Base-by-base conservation (phyloP, 108 stramenopile genomes). In the Discostella stelligeroides region DNA sequence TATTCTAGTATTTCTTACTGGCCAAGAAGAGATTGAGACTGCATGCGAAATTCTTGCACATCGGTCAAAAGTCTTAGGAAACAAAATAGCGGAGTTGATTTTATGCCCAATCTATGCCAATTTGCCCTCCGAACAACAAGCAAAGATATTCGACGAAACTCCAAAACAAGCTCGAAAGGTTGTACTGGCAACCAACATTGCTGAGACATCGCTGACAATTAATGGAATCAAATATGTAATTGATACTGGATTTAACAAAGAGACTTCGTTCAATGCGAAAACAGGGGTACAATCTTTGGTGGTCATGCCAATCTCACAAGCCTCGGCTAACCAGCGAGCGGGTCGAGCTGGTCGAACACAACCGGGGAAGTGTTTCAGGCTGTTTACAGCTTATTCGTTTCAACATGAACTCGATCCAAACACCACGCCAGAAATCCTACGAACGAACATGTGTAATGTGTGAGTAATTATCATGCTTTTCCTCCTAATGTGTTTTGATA, bases 11-110 rank as follows among this genome's bases (percentile, higher is more conserved):
- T 99, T 99, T 73, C 70, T 98, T 0, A 98, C 98, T 1, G 99
- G 99, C 42, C 98, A 99, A 73, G 99, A 98, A 74, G 99, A 99
- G 80, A 99, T 99, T 73, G 99, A 99, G 72, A 94, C 96, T 3
- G 96, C 96, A 7, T 84, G 87, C 15, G 98, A 99, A 85, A 97
- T 92, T 37, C 74, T 99, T 15, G 82, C 84, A 4, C 80, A 92
- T 63, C 85, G 98, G 20, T 92, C 94, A 0, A 79, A 86, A 17
- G 91, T 86, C 15, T 75, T 96, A 10, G 99, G 99, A 14, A 86
- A 89, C 17, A 85, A 95, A 14, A 99, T 99, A 62, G 75, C 86
- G n/a, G 99, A 99, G 70, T 88, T 99, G 14, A 82, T 98, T 40
- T 85, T 98, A 45, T 98, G 98, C 58, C 99, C 99, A 25, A 97